Evolutionary conservation across 78 protist genomes (phyloP).

Genomic region (Dictyostelium capitatum): DNA sequence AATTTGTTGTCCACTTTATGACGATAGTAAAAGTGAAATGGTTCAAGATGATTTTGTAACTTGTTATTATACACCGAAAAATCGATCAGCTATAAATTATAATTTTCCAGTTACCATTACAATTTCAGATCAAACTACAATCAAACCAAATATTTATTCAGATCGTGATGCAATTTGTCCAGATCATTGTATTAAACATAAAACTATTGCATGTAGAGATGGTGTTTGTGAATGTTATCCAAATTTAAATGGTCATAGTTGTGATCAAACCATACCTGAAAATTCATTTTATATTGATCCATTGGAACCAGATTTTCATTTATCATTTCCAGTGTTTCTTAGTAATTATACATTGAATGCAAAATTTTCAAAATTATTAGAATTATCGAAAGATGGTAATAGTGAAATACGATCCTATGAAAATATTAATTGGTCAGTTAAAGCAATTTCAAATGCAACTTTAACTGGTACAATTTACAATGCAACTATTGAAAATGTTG

Average conservation of each 20-base stretch:
- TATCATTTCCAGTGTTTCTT: not conserved
- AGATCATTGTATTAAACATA: constrained; percentile 1
- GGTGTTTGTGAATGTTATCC: constrained; percentile 45
- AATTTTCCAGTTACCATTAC: constrained; percentile 10
- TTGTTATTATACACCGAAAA: not conserved
- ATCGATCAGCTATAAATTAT: not conserved
- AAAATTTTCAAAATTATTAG: not conserved
- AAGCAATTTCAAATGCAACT: not conserved
- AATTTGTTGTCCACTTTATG: constrained; percentile 18
- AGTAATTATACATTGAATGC: not conserved
- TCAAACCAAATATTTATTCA: not conserved
- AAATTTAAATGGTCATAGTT: constrained; percentile 30
- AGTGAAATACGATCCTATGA: not conserved
- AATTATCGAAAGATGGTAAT: not conserved
- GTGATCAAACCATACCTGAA: constrained; percentile 17
- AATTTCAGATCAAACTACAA: not conserved
- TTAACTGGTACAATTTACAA: not conserved
- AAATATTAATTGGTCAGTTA: not conserved
- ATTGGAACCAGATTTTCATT: not conserved
- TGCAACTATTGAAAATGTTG: not conserved
- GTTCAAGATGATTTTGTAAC: not conserved
- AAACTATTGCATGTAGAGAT: constrained; percentile 1
- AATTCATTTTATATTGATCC: not conserved
- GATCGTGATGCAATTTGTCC: not conserved
- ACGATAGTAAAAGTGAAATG: not conserved